Evolutionary conservation across 2,329 filamentous ascomycete genomes (phyloP).

Genomic region (Sporothrix curviconia): DNA sequence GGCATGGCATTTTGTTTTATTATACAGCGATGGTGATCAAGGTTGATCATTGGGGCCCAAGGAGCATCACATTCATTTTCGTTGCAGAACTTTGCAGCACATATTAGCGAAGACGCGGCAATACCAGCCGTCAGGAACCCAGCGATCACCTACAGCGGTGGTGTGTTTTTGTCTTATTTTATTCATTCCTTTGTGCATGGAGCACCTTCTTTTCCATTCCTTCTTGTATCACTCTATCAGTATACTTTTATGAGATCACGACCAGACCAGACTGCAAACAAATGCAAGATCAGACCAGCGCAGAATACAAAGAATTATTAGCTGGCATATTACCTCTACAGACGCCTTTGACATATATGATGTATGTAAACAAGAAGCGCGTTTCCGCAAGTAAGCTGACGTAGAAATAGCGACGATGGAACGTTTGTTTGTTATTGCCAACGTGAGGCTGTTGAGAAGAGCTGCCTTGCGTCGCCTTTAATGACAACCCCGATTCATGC

Average conservation of each 20-base stretch:
- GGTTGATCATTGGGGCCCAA: background rate
- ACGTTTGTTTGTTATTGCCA: too few species aligned
- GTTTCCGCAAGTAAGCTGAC: too few species aligned
- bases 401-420: too few species aligned
- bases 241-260: conserved; percentile 6
- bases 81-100: too few species aligned
- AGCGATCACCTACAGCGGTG: background rate
- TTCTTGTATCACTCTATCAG: background rate
- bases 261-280: background rate
- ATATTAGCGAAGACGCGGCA: too few species aligned
- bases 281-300: conserved; percentile 3
- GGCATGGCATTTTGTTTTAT: conserved; percentile 4
- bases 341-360: background rate
- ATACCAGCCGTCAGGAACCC: too few species aligned
- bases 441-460: too few species aligned
- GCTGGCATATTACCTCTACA: background rate
- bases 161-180: background rate
- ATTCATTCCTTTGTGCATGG: conserved; percentile 2
- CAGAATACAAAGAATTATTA: background rate
- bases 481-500: too few species aligned
- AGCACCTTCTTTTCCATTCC: conserved; percentile 2
- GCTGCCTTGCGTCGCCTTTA: too few species aligned
- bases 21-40: background rate
- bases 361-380: too few species aligned
- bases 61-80: conserved; percentile 2